phyloP scores from a whole-genome alignment of 768 basidiomycete genomes.

The Amanita jacksonii region DNA sequence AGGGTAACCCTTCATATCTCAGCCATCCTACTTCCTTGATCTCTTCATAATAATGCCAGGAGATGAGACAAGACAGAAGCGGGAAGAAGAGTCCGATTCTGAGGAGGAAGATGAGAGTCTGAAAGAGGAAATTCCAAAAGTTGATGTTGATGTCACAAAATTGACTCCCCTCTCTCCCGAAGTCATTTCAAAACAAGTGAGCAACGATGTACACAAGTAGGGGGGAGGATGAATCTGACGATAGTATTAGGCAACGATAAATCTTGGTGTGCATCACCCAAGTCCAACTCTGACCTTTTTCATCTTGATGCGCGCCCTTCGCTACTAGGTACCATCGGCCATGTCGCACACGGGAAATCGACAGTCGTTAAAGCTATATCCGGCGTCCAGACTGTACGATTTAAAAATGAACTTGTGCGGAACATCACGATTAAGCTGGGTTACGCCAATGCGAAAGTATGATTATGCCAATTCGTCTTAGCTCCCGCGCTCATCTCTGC shows the following conservation, averaged over 20 bases:
- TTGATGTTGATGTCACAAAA: conserved; percentile 74
- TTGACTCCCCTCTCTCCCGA: conserved; percentile 84
- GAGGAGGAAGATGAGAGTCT: conserved; percentile 56
- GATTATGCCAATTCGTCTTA: conserved; percentile 14
- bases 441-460: conserved; percentile 96
- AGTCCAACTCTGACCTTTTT: conserved; percentile 10
- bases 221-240: background rate
- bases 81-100: conserved; percentile 58
- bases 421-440: conserved; percentile 99
- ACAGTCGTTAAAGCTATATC: conserved; percentile 98
- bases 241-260: conserved; percentile 83
- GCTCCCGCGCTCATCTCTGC: conserved; percentile 9
- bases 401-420: conserved; percentile 97
- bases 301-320: background rate
- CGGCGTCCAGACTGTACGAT: conserved; percentile 95
- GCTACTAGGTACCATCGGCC: conserved; percentile 97
- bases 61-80: conserved; percentile 60
- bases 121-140: conserved; percentile 44
- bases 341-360: conserved; percentile 97
- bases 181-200: conserved; percentile 85
- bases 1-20: too few species aligned
- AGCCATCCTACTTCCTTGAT: too few species aligned
- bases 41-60: conserved; percentile 39
- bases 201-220: conserved; percentile 13
- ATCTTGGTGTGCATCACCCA: conserved; percentile 50